These are phyloP conservation scores for Angomonas deanei DNA, from an alignment of 208 protist species.

Conservation along the genomic window DNA sequence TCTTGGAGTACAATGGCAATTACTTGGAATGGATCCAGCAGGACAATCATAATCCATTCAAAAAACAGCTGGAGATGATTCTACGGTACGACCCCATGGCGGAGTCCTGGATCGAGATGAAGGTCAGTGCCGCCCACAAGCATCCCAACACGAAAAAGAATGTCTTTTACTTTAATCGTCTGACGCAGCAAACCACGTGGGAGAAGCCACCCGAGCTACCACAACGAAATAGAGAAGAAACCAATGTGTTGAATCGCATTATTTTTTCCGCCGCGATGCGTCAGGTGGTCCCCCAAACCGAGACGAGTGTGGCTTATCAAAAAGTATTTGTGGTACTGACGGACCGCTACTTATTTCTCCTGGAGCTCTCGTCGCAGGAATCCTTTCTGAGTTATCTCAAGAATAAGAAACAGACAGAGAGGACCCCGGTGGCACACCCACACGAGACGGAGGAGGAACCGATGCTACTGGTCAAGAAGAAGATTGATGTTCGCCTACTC, in stretches of 20 bases:
- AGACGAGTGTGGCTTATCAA: not conserved
- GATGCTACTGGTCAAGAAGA: conserved; percentile 39
- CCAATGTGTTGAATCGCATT: not conserved
- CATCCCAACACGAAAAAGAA: conserved; percentile 13
- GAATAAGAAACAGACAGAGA: not conserved
- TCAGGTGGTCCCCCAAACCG: not conserved
- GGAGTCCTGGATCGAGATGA: conserved; percentile 51
- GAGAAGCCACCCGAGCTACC: conserved; percentile 10
- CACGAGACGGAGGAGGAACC: conserved; percentile 6
- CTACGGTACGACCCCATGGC: conserved; percentile 54
- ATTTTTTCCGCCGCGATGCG: not conserved
- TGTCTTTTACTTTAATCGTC: conserved; percentile 38
- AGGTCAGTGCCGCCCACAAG: not conserved
- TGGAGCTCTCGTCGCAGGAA: not conserved
- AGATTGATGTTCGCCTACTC: conserved; percentile 63
- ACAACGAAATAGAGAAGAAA: not conserved
- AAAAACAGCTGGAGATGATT: conserved; percentile 15
- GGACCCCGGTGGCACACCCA: not conserved
- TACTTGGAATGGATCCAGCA: conserved; percentile 50
- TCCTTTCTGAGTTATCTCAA: not conserved
- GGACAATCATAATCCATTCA: conserved; percentile 20
- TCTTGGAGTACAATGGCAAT: conserved; percentile 65
- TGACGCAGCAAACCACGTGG: conserved; percentile 21
- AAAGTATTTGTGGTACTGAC: not conserved
- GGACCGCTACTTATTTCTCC: not conserved